Base-by-base conservation (phyloP, 805 yeast species). In the Peterozyma xylosa region DNA sequence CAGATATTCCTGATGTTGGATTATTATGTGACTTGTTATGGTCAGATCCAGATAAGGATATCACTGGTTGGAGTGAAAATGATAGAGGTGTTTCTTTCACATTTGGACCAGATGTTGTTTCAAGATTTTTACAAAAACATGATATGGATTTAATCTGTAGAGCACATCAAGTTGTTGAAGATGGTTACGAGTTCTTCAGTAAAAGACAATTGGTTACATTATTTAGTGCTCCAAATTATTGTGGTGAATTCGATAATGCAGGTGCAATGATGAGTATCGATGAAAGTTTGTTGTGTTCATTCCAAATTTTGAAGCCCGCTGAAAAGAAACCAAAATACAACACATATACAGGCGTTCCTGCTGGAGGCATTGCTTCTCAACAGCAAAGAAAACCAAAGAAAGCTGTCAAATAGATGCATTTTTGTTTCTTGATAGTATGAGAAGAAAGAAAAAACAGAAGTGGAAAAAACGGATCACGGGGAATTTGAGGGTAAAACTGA, bases 251-350 rank as follows among this genome's bases (percentile, higher is more conserved):
- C 62, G 99, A 91, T 67, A 91, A 91, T 60, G 97, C 98, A 2
- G 99, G 98, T 60, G 99, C 99, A 36, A 93, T 93, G 98, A 91
- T 91, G 99, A 81, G 95, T 58, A 98, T 91, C 46, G 98, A 93
- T 66, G 98, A 93, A 69, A 82, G 91, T 65, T 76, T 91, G 59
- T 74, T 91, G 57, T 91, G 99, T 72, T 90, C 97, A 14, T 91
- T 91, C 80, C 93, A 86, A 67, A 93, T 91, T 58, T 78, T 91
- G 64, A 93, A 93, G 68, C 99, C 99, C 30, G 97, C 99, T 42
- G 98, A 93, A 65, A 91, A 91, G 77, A 88, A 88, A 68, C 82
- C 86, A 50, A 84, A 85, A 64, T 80, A 75, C 50, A 21, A 21
- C 27, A 63, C 68, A 45, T 68, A 70, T 51, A 37, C 30, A 30